Evolutionary conservation across 2,329 filamentous ascomycete genomes (phyloP), one percentile per base, ranked within the genome.

Genomic region (Claviceps lovelessii): DNA sequence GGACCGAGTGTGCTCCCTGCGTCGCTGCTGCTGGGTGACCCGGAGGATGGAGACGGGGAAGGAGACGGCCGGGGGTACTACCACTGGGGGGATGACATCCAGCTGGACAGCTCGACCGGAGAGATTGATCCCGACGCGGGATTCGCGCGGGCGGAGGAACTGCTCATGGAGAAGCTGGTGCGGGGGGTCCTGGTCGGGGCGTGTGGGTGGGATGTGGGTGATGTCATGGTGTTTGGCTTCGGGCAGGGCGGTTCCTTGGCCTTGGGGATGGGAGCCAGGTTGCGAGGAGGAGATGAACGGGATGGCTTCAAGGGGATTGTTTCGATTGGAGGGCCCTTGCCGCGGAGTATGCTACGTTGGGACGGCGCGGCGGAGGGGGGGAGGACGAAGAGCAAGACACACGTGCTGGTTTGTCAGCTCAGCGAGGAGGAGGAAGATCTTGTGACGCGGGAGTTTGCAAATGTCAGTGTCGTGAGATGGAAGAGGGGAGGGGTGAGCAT

Each of bases 401-500:
- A 81, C 0, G 73, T 85, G 6, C 62, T 90, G 46, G 67, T 86
- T 1, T 69, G 76, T 1, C 74, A 79, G 62, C 73, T 88, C 1
- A 83, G 83, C 10, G 77, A 80, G 5, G 78, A 81, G 10, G 80
- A 81, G 0, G 73, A 85, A 17, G 77, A 81, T n/a, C 72, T 77
- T 55, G 70, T 90, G 41, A 85, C 81, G 65, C 72, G 73, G 46
- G 77, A 80, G 54, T 93, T 91, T 68, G 72, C 76, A 59, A 76
- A 82, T 62, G 81, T 88, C 28, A 76, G 81, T 66, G 75, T 84
- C 59, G 82, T 82, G 55, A 79, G 79, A 63, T 93, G 87, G 81
- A 79, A 76, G 63, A 81, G 84, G 64, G 69, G 67, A 3, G 86
- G 84, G 6, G 88, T 95, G 67, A 78, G 78, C 1, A 95, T 96